These are phyloP conservation scores for Lachnellula willkommii DNA, from an alignment of 2,329 filamentous ascomycete species.

Conservation along the genomic window DNA sequence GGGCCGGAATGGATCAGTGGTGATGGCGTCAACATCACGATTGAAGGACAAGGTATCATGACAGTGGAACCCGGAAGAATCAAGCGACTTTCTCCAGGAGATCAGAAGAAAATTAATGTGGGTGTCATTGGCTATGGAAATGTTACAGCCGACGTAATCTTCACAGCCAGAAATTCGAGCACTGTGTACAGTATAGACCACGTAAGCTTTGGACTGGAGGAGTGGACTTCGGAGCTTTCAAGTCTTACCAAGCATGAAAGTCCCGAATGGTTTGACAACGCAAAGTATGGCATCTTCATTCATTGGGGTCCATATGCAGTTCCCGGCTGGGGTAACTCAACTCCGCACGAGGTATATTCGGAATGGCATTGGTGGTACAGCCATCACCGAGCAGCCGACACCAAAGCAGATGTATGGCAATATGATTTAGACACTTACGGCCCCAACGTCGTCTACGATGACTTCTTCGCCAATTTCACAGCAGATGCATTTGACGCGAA, in stretches of 20 bases:
- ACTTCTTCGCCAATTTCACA: slow-evolving; percentile 50
- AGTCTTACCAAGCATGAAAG: slow-evolving; percentile 39
- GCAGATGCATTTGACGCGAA: slow-evolving; percentile 45
- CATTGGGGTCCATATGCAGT: slow-evolving; percentile 55
- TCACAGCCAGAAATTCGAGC: slow-evolving; percentile 16
- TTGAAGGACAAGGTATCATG: slow-evolving; percentile 37
- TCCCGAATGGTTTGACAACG: slow-evolving; percentile 49
- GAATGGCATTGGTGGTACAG: slow-evolving; percentile 48
- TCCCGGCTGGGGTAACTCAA: slow-evolving; percentile 44
- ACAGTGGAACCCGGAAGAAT: slow-evolving; percentile 38
- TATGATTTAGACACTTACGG: slow-evolving; percentile 49
- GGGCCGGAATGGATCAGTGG: slow-evolving; percentile 34
- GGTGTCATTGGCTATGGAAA: slow-evolving; percentile 32
- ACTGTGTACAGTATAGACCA: slow-evolving; percentile 13
- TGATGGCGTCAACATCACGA: slow-evolving; percentile 28
- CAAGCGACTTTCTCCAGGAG: slow-evolving; percentile 39
- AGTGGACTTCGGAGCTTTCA: slow-evolving; percentile 33
- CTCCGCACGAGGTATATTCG: slow-evolving; percentile 34
- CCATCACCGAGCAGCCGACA: slow-evolving; percentile 37
- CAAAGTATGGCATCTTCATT: slow-evolving; percentile 56
- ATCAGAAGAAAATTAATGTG: slow-evolving; percentile 37
- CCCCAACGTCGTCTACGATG: slow-evolving; percentile 48
- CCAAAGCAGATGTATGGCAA: slow-evolving; percentile 39
- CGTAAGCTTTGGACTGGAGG: slow-evolving; percentile 33
- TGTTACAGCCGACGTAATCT: slow-evolving; percentile 21